A percentile compares a stretch with the other conserved stretches of the same genome.
phyloP scores from a whole-genome alignment of 2,329 filamentous ascomycete genomes.

The Cordyceps fumosorosea region DNA sequence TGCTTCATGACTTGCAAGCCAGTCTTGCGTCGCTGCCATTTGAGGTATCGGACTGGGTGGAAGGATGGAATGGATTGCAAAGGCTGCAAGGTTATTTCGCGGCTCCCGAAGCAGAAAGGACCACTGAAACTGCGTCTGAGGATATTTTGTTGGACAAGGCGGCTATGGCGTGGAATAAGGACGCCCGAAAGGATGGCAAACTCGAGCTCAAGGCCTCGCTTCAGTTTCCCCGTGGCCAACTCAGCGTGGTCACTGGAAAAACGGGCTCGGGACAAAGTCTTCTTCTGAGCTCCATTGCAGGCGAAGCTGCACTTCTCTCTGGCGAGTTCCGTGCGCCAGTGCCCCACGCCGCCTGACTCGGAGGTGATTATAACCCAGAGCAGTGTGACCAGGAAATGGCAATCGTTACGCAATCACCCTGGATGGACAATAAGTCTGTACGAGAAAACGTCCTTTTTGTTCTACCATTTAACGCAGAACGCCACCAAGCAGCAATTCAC shows the following conservation, averaged over 20 bases:
- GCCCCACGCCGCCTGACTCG: not conserved
- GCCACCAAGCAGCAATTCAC: not conserved
- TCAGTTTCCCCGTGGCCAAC: conserved; percentile 3
- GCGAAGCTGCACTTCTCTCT: conserved; percentile 9
- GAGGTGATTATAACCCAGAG: not conserved
- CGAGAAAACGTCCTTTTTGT: conserved; percentile 68
- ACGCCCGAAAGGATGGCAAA: too few species aligned
- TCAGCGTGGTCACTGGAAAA: conserved; percentile 14
- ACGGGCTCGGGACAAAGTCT: conserved; percentile 14
- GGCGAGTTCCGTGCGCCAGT: conserved; percentile 10
- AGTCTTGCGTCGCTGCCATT: too few species aligned
- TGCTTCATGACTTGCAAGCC: too few species aligned
- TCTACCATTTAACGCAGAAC: conserved; percentile 40
- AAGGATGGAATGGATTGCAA: too few species aligned
- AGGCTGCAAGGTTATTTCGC: too few species aligned
- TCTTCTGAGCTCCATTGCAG: conserved; percentile 8
- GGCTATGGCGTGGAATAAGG: too few species aligned
- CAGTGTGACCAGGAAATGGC: not conserved
- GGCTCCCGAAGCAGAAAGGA: too few species aligned
- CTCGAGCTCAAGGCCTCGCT: too few species aligned
- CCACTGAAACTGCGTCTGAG: too few species aligned
- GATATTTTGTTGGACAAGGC: too few species aligned
- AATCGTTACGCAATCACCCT: conserved; percentile 57
- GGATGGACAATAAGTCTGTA: conserved; percentile 71
- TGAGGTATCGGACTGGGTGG: too few species aligned